A percentile compares a stretch with the other conserved stretches of the same genome.
These are phyloP conservation scores for Galeopsis tetrahit DNA, from an alignment of 257 asterid genomes.

Conservation along the genomic window DNA sequence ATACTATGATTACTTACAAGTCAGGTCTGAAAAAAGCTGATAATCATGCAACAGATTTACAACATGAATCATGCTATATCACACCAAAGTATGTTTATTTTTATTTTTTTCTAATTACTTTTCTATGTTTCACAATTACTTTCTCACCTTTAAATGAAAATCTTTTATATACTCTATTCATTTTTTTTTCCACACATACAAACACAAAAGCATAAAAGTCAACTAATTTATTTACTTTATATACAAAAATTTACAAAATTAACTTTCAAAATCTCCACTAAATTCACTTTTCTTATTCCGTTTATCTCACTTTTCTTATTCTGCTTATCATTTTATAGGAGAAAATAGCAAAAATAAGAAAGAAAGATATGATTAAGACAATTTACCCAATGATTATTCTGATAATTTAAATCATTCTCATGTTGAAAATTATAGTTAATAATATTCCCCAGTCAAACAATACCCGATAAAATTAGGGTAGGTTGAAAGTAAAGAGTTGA, in stretches of 20 bases:
- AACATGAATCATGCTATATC: neutral
- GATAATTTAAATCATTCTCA: neutral
- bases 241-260: too few species aligned
- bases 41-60: slow-evolving; percentile 1
- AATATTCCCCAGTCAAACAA: slow-evolving; percentile 7
- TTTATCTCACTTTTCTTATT: neutral
- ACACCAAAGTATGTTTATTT: too few species aligned
- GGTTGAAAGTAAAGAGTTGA: slow-evolving; percentile 23
- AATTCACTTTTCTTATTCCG: too few species aligned
- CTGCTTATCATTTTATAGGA: too few species aligned
- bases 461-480: neutral
- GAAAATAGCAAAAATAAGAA: neutral
- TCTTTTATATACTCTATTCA: too few species aligned
- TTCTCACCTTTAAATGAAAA: too few species aligned
- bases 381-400: neutral
- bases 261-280: too few species aligned
- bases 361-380: neutral
- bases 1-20: neutral
- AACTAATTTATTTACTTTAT: too few species aligned
- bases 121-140: too few species aligned
- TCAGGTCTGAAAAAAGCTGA: neutral
- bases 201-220: too few species aligned
- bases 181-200: too few species aligned
- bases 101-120: too few species aligned
- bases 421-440: neutral